phyloP scores from a whole-genome alignment of 176 grass and related monocot species.

The Zea luxurians region DNA sequence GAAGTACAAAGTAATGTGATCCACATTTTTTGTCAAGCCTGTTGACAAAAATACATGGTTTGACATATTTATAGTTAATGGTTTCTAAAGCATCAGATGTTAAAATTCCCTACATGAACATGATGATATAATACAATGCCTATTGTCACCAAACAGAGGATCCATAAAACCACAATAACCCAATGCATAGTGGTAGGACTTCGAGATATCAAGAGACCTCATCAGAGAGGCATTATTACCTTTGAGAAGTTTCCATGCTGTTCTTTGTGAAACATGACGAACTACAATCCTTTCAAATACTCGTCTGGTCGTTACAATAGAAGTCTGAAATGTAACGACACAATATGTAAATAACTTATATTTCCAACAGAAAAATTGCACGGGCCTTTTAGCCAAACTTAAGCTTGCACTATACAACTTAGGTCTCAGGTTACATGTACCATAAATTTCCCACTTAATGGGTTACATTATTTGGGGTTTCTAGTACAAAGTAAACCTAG shows the following conservation, averaged over 20 bases:
- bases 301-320: conserved; percentile 82
- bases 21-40: background rate
- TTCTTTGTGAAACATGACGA: conserved; percentile 79
- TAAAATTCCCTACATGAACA: background rate
- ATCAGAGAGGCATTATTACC: conserved; percentile 39
- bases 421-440: background rate
- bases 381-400: conserved; percentile 7
- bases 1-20: background rate
- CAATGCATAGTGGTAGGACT: background rate
- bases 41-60: conserved; percentile 12
- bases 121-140: background rate
- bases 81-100: background rate
- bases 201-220: conserved; percentile 9
- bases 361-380: conserved; percentile 2
- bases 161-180: background rate
- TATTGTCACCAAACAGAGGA: background rate
- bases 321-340: conserved; percentile 59
- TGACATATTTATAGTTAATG: background rate
- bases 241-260: conserved; percentile 99
- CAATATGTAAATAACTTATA: conserved; percentile 16
- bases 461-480: conserved; percentile 36
- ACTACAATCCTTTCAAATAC: conserved; percentile 84
- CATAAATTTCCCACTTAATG: background rate
- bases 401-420: background rate
- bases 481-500: conserved; percentile 8